A percentile compares a stretch with the other conserved stretches of the same genome.
These are phyloP conservation scores for Cladorrhinum sp. DNA, from an alignment of 2,329 filamentous ascomycete species.

Conservation along the genomic window DNA sequence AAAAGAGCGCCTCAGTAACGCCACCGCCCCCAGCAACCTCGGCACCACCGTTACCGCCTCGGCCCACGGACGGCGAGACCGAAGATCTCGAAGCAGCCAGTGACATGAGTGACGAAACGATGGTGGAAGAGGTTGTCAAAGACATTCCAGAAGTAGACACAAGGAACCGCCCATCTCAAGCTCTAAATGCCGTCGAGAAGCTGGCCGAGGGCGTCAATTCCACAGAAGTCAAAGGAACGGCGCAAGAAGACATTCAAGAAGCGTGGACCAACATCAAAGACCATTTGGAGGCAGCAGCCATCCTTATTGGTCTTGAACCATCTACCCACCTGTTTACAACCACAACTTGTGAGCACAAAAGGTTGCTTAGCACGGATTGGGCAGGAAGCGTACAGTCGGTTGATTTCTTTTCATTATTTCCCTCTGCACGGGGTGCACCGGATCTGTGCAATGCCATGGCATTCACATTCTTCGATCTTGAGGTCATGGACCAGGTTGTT, in stretches of 20 bases:
- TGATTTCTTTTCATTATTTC: slow-evolving; percentile 55
- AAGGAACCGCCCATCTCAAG: slow-evolving; percentile 15
- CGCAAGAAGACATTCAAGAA: neutral
- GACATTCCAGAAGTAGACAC: slow-evolving; percentile 36
- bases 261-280: slow-evolving; percentile 16
- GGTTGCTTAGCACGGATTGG: slow-evolving; percentile 18
- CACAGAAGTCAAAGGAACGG: neutral
- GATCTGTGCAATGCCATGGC: slow-evolving; percentile 84
- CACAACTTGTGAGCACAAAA: neutral
- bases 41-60: slow-evolving; percentile 44
- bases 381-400: slow-evolving; percentile 57
- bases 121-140: slow-evolving; percentile 45
- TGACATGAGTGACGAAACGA: slow-evolving; percentile 49
- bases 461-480: slow-evolving; percentile 71
- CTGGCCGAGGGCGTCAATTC: neutral
- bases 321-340: neutral
- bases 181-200: neutral
- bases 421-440: slow-evolving; percentile 43
- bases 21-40: slow-evolving; percentile 14
- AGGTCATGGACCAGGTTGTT: slow-evolving; percentile 55
- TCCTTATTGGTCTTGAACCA: neutral
- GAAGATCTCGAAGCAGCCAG: slow-evolving; percentile 42
- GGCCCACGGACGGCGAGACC: neutral
- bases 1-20: neutral
- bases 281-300: slow-evolving; percentile 26